phyloP scores from a whole-genome alignment of 495 filamentous ascomycete genomes.

The Penicillium robsamsonii region DNA sequence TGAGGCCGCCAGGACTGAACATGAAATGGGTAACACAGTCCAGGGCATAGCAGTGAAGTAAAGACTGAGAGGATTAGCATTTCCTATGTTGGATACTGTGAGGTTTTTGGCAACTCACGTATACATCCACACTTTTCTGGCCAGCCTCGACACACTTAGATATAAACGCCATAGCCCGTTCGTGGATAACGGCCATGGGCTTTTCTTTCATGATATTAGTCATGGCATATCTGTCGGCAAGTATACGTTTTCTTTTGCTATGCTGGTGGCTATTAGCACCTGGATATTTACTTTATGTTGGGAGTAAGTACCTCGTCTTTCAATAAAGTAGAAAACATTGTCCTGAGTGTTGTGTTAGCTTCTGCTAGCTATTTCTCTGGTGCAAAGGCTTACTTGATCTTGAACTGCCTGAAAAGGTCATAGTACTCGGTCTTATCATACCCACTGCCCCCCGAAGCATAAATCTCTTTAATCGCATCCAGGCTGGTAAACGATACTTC shows the following conservation, averaged over 20 bases:
- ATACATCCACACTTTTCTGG: conserved; percentile 52
- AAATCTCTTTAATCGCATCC: conserved; percentile 63
- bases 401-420: conserved; percentile 58
- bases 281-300: neutral
- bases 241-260: conserved; percentile 55
- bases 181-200: conserved; percentile 52
- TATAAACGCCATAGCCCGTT: conserved; percentile 53
- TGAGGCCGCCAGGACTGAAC: conserved; percentile 59
- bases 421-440: conserved; percentile 71
- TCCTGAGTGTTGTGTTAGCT: conserved; percentile 32
- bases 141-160: conserved; percentile 42
- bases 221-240: conserved; percentile 66
- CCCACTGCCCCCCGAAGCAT: conserved; percentile 61
- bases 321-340: conserved; percentile 60
- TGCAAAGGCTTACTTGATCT: conserved; percentile 40
- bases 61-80: conserved; percentile 21
- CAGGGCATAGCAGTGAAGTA: conserved; percentile 61
- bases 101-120: conserved; percentile 39
- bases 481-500: conserved; percentile 60
- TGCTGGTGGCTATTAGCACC: conserved; percentile 42
- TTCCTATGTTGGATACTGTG: neutral
- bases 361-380: neutral
- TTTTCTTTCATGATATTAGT: conserved; percentile 56
- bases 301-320: conserved; percentile 45
- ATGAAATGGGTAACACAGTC: conserved; percentile 65